A percentile compares a stretch with the other conserved stretches of the same genome.
Conservation (phyloP, 768 basidiomycete genomes). For the Suillus discolor region DNA sequence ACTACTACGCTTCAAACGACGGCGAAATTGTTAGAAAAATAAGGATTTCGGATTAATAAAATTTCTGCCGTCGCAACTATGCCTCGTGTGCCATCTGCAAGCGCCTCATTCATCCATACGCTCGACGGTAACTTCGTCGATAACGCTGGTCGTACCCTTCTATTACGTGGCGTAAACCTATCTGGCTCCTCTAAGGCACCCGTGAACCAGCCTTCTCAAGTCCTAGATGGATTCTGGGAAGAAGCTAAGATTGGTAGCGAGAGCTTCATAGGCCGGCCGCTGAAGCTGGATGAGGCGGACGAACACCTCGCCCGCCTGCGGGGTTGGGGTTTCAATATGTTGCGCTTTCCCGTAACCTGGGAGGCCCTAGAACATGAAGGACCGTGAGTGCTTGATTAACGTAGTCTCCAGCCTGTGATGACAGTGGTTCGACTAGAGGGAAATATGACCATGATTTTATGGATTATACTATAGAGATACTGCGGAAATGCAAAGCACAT, state of each 20-base stretch:
- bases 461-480: constrained; percentile 84
- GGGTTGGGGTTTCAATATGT: constrained; percentile 92
- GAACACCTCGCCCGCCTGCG: constrained; percentile 81
- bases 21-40: neutral
- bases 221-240: constrained; percentile 82
- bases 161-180: constrained; percentile 94
- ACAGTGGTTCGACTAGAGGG: constrained; percentile 51
- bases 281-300: constrained; percentile 88
- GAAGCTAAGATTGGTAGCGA: constrained; percentile 67
- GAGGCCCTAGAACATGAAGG: constrained; percentile 92
- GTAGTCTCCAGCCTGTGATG: neutral
- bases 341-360: constrained; percentile 89
- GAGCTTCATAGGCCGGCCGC: constrained; percentile 75
- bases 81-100: constrained; percentile 60
- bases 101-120: constrained; percentile 68
- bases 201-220: constrained; percentile 63
- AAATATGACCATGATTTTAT: constrained; percentile 91
- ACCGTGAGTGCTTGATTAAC: constrained; percentile 67
- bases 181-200: constrained; percentile 90
- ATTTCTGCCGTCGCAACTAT: constrained; percentile 49
- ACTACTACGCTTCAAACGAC: neutral
- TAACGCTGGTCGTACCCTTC: constrained; percentile 68
- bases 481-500: constrained; percentile 90
- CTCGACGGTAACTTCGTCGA: constrained; percentile 73
- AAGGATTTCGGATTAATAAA: neutral